Percentiles rank a stretch among this genome's conserved stretches.
phyloP scores from a whole-genome alignment of 2,329 filamentous ascomycete genomes.

The Cercospora citrullina region DNA sequence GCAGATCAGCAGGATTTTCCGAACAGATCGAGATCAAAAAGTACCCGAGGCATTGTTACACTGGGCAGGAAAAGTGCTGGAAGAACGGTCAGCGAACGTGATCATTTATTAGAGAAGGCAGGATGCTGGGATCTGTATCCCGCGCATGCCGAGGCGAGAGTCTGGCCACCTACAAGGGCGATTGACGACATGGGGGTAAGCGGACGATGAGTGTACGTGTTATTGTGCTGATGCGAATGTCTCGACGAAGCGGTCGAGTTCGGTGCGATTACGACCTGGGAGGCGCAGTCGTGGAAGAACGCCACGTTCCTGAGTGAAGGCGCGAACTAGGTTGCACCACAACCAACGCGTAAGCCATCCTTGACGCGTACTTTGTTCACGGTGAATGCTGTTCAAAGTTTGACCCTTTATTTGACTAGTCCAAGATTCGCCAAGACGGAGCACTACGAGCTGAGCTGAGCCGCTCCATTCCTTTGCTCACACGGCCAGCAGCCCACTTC shows the following conservation, averaged over 20 bases:
- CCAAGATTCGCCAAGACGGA: neutral
- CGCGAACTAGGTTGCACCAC: neutral
- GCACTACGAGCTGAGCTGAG: neutral
- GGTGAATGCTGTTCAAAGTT: neutral
- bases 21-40: neutral
- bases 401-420: neutral
- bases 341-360: neutral
- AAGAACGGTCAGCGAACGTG: constrained; percentile 1
- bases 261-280: neutral
- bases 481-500: neutral
- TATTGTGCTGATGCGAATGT: neutral
- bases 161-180: neutral
- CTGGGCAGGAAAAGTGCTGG: constrained; percentile 7
- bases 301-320: neutral
- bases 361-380: neutral
- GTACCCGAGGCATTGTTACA: neutral
- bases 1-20: neutral
- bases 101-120: neutral
- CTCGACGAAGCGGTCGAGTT: neutral
- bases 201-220: neutral
- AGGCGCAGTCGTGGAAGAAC: neutral
- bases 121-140: neutral
- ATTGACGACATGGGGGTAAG: neutral
- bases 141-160: neutral
- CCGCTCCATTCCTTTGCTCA: neutral